phyloP scores from a whole-genome alignment of 2,329 filamentous ascomycete species.

The Aspergillus costaricaensis region DNA sequence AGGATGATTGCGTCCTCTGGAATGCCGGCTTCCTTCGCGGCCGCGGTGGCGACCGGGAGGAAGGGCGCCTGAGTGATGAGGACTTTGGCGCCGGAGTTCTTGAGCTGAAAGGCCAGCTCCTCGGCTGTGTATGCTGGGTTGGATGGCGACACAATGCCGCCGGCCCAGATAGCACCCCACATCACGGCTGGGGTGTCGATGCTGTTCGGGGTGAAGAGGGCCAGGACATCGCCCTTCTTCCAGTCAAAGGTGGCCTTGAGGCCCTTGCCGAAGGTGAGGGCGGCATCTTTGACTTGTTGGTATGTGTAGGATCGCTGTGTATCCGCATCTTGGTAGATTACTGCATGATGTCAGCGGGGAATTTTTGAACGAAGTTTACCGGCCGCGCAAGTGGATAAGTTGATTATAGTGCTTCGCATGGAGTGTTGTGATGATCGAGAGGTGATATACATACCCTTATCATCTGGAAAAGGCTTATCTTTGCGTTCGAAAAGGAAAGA shows the following conservation, averaged over 20 bases:
- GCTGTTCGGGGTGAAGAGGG: slow-evolving; percentile 79
- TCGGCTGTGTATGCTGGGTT: slow-evolving; percentile 84
- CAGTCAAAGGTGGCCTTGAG: slow-evolving; percentile 74
- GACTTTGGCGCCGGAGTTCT: slow-evolving; percentile 72
- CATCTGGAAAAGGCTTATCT: slow-evolving; percentile 65
- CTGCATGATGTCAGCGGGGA: slow-evolving; percentile 48
- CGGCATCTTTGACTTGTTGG: slow-evolving; percentile 63
- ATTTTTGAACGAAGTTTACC: neutral
- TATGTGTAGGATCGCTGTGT: slow-evolving; percentile 71
- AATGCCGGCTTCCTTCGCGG: slow-evolving; percentile 70
- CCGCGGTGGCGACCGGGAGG: slow-evolving; percentile 65
- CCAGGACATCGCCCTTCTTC: slow-evolving; percentile 80
- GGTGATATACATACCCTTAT: slow-evolving; percentile 62
- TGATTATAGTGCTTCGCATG: no score
- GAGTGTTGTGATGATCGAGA: neutral
- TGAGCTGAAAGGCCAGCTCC: slow-evolving; percentile 82
- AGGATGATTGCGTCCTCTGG: slow-evolving; percentile 71
- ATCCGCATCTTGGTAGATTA: slow-evolving; percentile 75
- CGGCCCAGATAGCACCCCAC: slow-evolving; percentile 81
- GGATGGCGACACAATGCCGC: slow-evolving; percentile 77
- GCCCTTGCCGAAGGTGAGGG: slow-evolving; percentile 76
- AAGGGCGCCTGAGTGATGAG: slow-evolving; percentile 72
- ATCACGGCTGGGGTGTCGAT: slow-evolving; percentile 78
- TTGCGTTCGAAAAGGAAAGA: slow-evolving; percentile 72
- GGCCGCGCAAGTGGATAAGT: neutral